Evolutionary conservation across 768 basidiomycete genomes (phyloP).

Genomic region (Mycena haematopus): DNA sequence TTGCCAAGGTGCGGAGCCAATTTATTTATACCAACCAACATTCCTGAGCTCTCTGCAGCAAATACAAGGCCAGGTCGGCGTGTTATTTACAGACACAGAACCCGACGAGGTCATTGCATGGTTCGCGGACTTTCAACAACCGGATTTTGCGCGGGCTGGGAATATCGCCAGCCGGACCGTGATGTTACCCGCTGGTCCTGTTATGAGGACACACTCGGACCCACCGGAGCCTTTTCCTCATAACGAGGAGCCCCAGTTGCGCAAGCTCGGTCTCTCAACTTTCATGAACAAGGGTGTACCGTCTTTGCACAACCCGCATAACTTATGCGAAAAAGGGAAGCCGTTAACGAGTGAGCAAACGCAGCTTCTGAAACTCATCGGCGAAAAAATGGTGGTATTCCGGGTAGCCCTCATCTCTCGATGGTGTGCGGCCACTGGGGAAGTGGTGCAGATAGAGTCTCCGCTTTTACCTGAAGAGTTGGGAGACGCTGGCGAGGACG

Average conservation of each 20-base stretch:
- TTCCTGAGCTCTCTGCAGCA: constrained; percentile 53
- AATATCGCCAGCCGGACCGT: constrained; percentile 80
- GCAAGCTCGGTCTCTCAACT: constrained; percentile 89
- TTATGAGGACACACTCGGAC: constrained; percentile 80
- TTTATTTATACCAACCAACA: not conserved
- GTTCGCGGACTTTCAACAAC: constrained; percentile 90
- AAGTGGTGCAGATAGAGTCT: constrained; percentile 65
- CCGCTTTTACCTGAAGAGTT: constrained; percentile 42
- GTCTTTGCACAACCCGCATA: constrained; percentile 78
- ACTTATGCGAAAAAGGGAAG: constrained; percentile 85
- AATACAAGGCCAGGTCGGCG: constrained; percentile 93
- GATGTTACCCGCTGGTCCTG: constrained; percentile 80
- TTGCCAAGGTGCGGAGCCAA: constrained; percentile 67
- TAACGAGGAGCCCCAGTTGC: constrained; percentile 95
- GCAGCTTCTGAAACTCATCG: constrained; percentile 90
- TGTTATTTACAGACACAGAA: constrained; percentile 90
- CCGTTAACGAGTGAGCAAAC: constrained; percentile 85
- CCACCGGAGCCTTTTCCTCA: constrained; percentile 93
- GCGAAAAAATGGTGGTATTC: constrained; percentile 88
- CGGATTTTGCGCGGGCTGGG: constrained; percentile 91
- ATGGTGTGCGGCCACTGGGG: constrained; percentile 74
- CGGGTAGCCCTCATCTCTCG: constrained; percentile 71
- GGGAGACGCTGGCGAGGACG: constrained; percentile 42
- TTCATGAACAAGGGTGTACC: constrained; percentile 88
- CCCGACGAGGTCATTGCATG: constrained; percentile 93